These are phyloP conservation scores for Exophiala oligosperma DNA, from an alignment of 2,329 filamentous ascomycete genomes.

Conservation along the genomic window DNA sequence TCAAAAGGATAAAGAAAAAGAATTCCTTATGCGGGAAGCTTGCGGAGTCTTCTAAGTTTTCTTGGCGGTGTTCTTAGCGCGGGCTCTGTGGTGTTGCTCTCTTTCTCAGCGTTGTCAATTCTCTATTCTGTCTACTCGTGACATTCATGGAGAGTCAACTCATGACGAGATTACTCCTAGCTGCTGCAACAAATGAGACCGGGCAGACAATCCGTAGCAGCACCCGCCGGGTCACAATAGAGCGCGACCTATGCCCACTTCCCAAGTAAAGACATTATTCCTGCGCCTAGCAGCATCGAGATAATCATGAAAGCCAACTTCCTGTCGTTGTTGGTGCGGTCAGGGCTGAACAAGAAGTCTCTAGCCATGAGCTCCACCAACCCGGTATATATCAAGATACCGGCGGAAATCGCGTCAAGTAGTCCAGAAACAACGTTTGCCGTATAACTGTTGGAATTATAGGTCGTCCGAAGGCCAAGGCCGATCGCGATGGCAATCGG, in stretches of 20 bases:
- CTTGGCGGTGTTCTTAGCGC: too few relatives aligned
- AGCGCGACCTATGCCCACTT: conserved; percentile 47
- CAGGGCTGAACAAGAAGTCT: conserved; percentile 52
- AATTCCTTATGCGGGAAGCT: too few relatives aligned
- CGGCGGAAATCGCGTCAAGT: conserved; percentile 49
- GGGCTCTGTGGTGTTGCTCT: too few relatives aligned
- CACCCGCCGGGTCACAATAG: too few relatives aligned
- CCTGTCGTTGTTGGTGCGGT: conserved; percentile 41
- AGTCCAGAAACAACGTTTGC: conserved; percentile 49
- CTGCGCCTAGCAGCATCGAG: conserved; percentile 42
- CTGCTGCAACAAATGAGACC: too few relatives aligned
- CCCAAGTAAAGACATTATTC: conserved; percentile 51
- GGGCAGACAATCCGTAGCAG: too few relatives aligned
- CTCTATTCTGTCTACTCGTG: too few relatives aligned
- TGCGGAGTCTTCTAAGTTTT: too few relatives aligned
- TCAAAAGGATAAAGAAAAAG: too few relatives aligned
- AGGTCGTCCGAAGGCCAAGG: conserved; percentile 47
- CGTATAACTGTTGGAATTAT: conserved; percentile 42
- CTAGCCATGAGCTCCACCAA: conserved; percentile 52
- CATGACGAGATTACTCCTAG: too few relatives aligned
- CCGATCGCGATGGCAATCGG: conserved; percentile 53
- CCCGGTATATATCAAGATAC: conserved; percentile 53
- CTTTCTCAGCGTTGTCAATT: too few relatives aligned
- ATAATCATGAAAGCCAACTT: conserved; percentile 46
- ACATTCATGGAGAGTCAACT: too few relatives aligned